Conservation (phyloP, 352 stramenopile genomes). For the Aphanomyces stellatus region DNA sequence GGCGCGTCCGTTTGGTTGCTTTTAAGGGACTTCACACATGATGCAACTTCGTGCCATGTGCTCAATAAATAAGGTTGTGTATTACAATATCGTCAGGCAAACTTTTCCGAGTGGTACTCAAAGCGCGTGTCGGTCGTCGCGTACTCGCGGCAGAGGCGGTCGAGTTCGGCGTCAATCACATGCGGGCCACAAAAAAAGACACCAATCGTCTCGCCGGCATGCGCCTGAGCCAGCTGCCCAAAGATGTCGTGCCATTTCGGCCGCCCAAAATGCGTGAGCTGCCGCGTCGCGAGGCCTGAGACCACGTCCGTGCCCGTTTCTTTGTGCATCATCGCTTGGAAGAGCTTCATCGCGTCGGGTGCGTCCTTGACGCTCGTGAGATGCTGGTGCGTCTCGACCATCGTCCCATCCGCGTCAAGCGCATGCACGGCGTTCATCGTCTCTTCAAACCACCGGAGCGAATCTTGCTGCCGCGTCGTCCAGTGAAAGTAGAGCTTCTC, state of each 20-base stretch:
- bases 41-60: not conserved
- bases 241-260: conserved; percentile 67
- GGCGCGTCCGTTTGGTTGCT: conserved; percentile 3
- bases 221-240: conserved; percentile 31
- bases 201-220: conserved; percentile 46
- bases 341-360: conserved; percentile 44
- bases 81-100: not conserved
- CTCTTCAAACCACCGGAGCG: conserved; percentile 70
- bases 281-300: conserved; percentile 51
- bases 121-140: not conserved
- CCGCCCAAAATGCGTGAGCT: conserved; percentile 60
- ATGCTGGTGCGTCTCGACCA: conserved; percentile 77
- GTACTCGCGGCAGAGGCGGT: conserved; percentile 20
- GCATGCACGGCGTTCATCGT: conserved; percentile 74
- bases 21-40: not conserved
- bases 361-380: conserved; percentile 60
- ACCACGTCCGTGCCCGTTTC: conserved; percentile 60
- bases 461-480: conserved; percentile 61
- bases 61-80: not conserved
- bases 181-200: conserved; percentile 74
- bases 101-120: conserved; percentile 11
- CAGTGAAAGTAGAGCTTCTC: conserved; percentile 82
- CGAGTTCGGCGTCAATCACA: conserved; percentile 40
- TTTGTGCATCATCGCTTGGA: conserved; percentile 70
- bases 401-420: conserved; percentile 56